Evolutionary conservation across 495 filamentous ascomycete species (phyloP), one percentile per base, ranked within the genome.

Genomic region (Penicillium waksmanii): DNA sequence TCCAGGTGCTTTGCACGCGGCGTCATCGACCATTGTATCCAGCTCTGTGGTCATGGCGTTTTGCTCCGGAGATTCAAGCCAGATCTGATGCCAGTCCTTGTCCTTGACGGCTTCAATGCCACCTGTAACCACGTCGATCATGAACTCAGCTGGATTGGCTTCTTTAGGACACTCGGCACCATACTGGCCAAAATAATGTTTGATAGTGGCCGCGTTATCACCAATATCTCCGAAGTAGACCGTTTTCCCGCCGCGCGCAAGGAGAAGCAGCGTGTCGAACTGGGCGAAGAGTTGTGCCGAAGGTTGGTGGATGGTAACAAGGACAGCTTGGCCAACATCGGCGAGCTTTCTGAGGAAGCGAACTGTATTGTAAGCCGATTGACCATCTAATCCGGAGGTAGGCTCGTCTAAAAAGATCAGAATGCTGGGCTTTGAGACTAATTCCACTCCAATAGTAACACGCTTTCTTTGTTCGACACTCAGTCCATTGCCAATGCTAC

Each of bases 111-210:
- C 53, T 60, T 72, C 36, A 67, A 65, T 51, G 35, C 65, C 55
- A 25, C 75, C 72, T 3, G 73, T 67, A 51, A 93, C 93, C 53
- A 90, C 89, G 62, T 96, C 91, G 36, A 97, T 81, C 89, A 97
- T 96, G 85, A 89, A 92, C 69, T 97, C 93, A 17, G 93, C 93
- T 31, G 92, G 91, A 56, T 82, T 97, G 18, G 88, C 86, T 11
- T 87, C 84, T 2, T 75, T 58, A 2, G 90, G 89, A 71, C 92
- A 96, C n/a, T 82, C 74, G 4, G 87, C 90, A 25, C 90, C 86
- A 65, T 93, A 85, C 54, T 83, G 79, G 65, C 87, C 86, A 60
- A 96, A 96, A 75, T 96, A 96, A 87, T 74, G 76, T 81, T 65
- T 86, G 71, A 59, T 77, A 58, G 66, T 75, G 3, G 71, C 66